Evolutionary conservation across 345 rosid species (phyloP).

Genomic region (Durio zibethinus): DNA sequence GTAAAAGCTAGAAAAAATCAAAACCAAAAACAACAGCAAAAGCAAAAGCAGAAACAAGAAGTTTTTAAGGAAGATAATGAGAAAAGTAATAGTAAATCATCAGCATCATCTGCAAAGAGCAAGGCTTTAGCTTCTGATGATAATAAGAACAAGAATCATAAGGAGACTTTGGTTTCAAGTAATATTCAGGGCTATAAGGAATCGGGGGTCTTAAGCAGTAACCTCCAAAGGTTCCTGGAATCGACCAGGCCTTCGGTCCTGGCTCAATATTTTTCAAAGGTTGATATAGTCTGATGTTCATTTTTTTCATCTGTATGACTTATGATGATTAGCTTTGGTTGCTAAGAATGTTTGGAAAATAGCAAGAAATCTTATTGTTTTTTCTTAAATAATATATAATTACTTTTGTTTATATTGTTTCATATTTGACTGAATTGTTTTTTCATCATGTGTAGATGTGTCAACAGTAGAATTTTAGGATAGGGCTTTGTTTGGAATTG

Average conservation of each 20-base stretch:
- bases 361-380: background rate
- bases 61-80: constrained; percentile 20
- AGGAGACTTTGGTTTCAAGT: constrained; percentile 2
- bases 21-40: constrained; percentile 17
- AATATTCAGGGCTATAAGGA: constrained; percentile 8
- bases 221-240: constrained; percentile 40
- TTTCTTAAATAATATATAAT: background rate
- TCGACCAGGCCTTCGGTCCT: constrained; percentile 38
- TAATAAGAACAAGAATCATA: background rate
- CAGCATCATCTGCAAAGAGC: constrained; percentile 1
- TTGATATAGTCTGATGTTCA: background rate
- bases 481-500: background rate
- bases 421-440: background rate
- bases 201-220: constrained; percentile 25
- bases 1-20: constrained; percentile 40
- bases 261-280: constrained; percentile 38
- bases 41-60: constrained; percentile 24
- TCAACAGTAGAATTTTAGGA: background rate
- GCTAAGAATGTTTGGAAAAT: background rate
- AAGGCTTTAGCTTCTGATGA: constrained; percentile 10
- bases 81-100: background rate
- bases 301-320: background rate
- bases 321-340: background rate
- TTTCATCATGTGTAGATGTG: background rate
- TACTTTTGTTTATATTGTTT: background rate